These are phyloP conservation scores for Fusarium marasasianum DNA, from an alignment of 2,329 filamentous ascomycete species.

Conservation along the genomic window DNA sequence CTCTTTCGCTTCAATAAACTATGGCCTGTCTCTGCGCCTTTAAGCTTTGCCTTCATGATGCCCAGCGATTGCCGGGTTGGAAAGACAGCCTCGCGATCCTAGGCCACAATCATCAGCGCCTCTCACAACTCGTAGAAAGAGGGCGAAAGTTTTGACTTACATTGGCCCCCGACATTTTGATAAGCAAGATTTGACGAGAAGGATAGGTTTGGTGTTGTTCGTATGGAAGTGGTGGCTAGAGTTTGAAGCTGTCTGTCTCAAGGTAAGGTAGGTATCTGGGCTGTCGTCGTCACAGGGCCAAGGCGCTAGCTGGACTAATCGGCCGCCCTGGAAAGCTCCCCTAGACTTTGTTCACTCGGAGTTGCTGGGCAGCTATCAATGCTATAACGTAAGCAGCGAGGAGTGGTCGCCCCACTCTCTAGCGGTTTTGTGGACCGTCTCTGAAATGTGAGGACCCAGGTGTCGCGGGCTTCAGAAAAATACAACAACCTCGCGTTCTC, in stretches of 20 bases:
- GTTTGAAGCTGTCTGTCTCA: constrained; percentile 18
- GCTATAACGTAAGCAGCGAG: constrained; percentile 19
- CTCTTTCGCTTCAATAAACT: constrained; percentile 97
- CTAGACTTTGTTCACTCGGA: neutral
- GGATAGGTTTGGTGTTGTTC: neutral
- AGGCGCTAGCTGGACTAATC: neutral
- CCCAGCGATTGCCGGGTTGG: constrained; percentile 96
- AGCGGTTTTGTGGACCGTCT: neutral
- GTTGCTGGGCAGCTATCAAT: constrained; percentile 27
- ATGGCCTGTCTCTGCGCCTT: constrained; percentile 90
- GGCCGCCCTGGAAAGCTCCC: neutral
- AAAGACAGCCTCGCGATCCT: constrained; percentile 97
- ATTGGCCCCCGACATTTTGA: constrained; percentile 48
- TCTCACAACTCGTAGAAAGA: neutral
- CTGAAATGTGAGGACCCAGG: neutral
- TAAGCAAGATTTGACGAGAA: constrained; percentile 3
- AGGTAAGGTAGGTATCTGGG: neutral
- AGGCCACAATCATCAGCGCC: constrained; percentile 22
- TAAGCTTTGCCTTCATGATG: constrained; percentile 97
- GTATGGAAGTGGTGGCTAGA: neutral
- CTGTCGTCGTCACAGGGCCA: constrained; percentile 29
- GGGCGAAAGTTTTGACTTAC: constrained; percentile 28
- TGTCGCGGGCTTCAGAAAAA: constrained; percentile 32
- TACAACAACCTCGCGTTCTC: constrained; percentile 31
- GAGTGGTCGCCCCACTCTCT: neutral